Conservation (phyloP, 2,329 filamentous ascomycete genomes). For the Colletotrichum sp. region DNA sequence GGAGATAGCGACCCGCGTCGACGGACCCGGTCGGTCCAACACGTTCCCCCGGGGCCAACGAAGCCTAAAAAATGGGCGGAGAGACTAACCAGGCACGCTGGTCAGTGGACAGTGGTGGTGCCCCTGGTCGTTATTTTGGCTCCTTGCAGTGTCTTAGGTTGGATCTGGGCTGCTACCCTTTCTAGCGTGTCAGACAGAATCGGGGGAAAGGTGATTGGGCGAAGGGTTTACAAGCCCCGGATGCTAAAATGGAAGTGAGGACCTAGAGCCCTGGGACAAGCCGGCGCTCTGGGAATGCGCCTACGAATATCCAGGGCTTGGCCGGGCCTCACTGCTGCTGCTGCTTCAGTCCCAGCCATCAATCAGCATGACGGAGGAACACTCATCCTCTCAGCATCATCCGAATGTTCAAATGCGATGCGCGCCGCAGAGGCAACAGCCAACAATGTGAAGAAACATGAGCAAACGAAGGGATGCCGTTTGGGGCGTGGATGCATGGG, state of each 20-base stretch:
- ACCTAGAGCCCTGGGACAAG: neutral
- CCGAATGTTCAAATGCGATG: neutral
- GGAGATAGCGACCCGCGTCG: slow-evolving; percentile 2
- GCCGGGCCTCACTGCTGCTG: neutral
- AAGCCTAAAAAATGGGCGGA: slow-evolving; percentile 18
- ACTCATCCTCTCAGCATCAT: neutral
- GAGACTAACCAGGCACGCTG: neutral
- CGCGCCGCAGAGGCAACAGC: neutral
- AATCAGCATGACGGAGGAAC: neutral
- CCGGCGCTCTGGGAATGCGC: neutral
- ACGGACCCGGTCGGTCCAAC: slow-evolving; percentile 18
- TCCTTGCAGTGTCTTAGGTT: neutral
- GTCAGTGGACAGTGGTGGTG: neutral
- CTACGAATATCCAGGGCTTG: neutral
- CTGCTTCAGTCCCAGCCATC: neutral
- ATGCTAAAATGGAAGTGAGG: neutral
- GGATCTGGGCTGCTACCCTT: slow-evolving; percentile 1
- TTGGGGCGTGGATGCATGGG: neutral
- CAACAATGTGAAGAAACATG: neutral
- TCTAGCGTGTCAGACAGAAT: neutral
- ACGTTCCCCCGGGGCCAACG: slow-evolving; percentile 10
- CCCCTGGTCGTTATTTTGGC: slow-evolving; percentile 4
- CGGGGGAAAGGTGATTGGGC: slow-evolving; percentile 6
- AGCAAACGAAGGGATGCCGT: neutral
- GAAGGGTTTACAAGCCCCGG: neutral